Evolutionary conservation across 306 rosid species (phyloP).

Genomic region (Adenanthera pavonina): DNA sequence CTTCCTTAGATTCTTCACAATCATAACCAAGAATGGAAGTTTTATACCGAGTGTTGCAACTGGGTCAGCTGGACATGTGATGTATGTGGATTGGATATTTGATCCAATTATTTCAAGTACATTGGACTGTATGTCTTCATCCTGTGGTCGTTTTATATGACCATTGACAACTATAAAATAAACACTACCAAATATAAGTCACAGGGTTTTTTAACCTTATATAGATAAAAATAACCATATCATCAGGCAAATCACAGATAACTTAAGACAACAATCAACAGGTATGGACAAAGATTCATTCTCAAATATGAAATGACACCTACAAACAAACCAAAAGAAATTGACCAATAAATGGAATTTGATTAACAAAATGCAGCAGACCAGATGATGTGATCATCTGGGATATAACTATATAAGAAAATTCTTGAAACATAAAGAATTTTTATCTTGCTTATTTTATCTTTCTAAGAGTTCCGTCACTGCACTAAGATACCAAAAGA

Average conservation of each 20-base stretch:
- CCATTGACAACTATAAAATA: slow-evolving; percentile 76
- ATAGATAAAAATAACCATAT: not conserved
- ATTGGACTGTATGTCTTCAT: slow-evolving; percentile 94
- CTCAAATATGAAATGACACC: slow-evolving; percentile 24
- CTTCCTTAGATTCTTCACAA: slow-evolving; percentile 93
- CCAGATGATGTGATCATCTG: not conserved
- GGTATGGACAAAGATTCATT: slow-evolving; percentile 3
- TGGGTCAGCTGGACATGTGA: slow-evolving; percentile 98
- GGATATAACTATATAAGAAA: not conserved
- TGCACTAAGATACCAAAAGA: not conserved
- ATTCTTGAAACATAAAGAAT: not conserved
- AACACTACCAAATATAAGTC: slow-evolving; percentile 25
- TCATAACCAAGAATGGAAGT: slow-evolving; percentile 87
- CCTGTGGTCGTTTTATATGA: slow-evolving; percentile 92
- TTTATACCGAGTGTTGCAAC: slow-evolving; percentile 93
- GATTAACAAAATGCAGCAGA: not conserved
- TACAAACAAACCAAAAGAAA: slow-evolving; percentile 26
- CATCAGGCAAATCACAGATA: slow-evolving; percentile 25
- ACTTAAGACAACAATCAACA: not conserved
- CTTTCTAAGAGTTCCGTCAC: not conserved
- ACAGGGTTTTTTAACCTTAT: not conserved
- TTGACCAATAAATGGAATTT: slow-evolving; percentile 11
- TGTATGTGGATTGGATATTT: slow-evolving; percentile 87
- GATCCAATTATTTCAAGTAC: slow-evolving; percentile 94
- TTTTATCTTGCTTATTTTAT: not conserved